Conservation (phyloP, 495 filamentous ascomycete species). For the Evansstolkia leycettana region DNA sequence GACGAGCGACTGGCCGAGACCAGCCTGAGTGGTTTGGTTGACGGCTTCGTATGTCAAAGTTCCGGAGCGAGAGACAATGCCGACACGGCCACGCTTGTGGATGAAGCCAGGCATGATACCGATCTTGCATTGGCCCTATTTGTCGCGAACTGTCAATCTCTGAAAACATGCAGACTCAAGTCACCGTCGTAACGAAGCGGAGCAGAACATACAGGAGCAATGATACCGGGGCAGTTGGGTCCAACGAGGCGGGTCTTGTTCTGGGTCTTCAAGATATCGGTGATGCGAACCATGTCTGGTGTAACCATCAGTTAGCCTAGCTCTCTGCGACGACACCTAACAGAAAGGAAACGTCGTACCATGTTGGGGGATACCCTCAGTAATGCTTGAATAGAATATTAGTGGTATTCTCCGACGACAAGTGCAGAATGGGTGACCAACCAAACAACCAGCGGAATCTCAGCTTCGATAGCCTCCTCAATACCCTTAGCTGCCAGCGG, state of each 20-base stretch:
- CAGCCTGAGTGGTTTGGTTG: constrained; percentile 96
- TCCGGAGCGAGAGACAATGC: constrained; percentile 95
- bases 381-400: constrained; percentile 49
- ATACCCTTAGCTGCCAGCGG: constrained; percentile 88
- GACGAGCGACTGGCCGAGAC: constrained; percentile 93
- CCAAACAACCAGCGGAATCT: constrained; percentile 88
- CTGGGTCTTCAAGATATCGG: constrained; percentile 95
- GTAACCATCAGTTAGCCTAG: neutral
- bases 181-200: no score
- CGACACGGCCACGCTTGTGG: constrained; percentile 97
- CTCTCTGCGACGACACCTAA: neutral
- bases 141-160: neutral
- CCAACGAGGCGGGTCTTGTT: constrained; percentile 92
- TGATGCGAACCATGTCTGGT: constrained; percentile 96
- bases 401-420: neutral
- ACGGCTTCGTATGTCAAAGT: constrained; percentile 99
- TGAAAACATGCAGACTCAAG: no score
- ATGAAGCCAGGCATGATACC: constrained; percentile 99
- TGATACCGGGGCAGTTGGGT: constrained; percentile 98
- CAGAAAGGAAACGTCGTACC: constrained; percentile 40
- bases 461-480: constrained; percentile 88
- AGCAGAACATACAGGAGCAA: constrained; percentile 55
- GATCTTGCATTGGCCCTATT: constrained; percentile 95
- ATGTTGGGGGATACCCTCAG: constrained; percentile 96
- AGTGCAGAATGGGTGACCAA: constrained; percentile 21